These are phyloP conservation scores for Telopea speciosissima DNA, from an alignment of 177 flowering plant species.

Conservation along the genomic window DNA sequence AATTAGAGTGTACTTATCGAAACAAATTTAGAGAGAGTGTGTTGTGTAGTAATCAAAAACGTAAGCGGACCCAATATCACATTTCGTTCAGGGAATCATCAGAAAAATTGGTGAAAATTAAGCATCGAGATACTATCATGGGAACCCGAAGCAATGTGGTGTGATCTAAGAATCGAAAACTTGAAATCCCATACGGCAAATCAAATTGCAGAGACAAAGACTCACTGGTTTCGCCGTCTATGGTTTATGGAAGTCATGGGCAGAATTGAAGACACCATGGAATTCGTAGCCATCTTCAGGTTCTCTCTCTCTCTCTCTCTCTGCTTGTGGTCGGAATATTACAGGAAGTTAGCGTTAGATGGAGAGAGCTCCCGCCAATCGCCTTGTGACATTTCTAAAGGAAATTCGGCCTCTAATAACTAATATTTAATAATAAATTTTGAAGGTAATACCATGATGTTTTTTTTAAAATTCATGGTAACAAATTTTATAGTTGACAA, in stretches of 20 bases:
- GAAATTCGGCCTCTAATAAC: too few relatives aligned
- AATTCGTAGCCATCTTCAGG: conserved; percentile 9
- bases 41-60: not conserved
- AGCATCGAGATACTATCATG: not conserved
- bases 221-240: conserved; percentile 9
- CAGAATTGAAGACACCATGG: conserved; percentile 6
- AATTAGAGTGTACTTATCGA: too few relatives aligned
- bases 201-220: not conserved
- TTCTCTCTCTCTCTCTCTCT: too few relatives aligned
- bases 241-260: not conserved
- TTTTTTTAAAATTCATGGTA: too few relatives aligned
- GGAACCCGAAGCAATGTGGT: not conserved
- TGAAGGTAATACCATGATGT: too few relatives aligned
- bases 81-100: not conserved
- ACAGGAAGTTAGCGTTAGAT: too few relatives aligned
- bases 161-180: not conserved
- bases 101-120: not conserved
- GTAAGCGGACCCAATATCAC: not conserved
- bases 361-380: too few relatives aligned
- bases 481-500: too few relatives aligned
- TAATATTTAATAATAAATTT: too few relatives aligned
- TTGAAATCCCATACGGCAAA: not conserved
- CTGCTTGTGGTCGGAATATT: too few relatives aligned
- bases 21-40: too few relatives aligned
- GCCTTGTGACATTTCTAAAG: too few relatives aligned